Evolutionary conservation across 1,284 basidiomycete genomes (phyloP).

Genomic region (Rhodotorula sp.): DNA sequence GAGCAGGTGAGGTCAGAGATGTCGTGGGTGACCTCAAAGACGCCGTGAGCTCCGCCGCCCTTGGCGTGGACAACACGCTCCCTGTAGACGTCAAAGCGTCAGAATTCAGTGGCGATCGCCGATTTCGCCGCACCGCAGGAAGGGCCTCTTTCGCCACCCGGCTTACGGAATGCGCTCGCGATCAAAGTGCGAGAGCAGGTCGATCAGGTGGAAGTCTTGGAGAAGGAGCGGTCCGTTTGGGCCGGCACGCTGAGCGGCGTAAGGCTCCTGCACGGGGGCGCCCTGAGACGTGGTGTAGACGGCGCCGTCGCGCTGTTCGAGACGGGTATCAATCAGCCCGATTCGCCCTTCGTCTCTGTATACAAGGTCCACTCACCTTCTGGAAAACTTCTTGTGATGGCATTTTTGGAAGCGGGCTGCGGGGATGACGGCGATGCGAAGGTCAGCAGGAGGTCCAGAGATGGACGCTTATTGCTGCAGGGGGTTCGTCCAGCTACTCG

Average conservation of each 20-base stretch:
- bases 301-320: slow-evolving; percentile 54
- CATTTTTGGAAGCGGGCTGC: slow-evolving; percentile 52
- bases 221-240: slow-evolving; percentile 74
- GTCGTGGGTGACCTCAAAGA: slow-evolving; percentile 76
- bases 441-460: neutral
- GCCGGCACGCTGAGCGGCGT: slow-evolving; percentile 65
- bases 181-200: slow-evolving; percentile 33
- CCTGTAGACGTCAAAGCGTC: neutral
- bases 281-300: slow-evolving; percentile 82
- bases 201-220: slow-evolving; percentile 76
- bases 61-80: slow-evolving; percentile 90
- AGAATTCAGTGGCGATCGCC: neutral
- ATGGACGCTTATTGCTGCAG: too few species aligned
- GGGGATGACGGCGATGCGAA: neutral
- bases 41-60: slow-evolving; percentile 86
- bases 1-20: slow-evolving; percentile 76
- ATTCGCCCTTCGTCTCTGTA: neutral
- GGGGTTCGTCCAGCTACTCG: too few species aligned
- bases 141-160: neutral
- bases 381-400: slow-evolving; percentile 63
- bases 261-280: slow-evolving; percentile 59
- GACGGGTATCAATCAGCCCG: neutral
- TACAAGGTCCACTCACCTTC: slow-evolving; percentile 44
- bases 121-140: too few species aligned
- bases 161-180: slow-evolving; percentile 10